These are phyloP conservation scores for Lenzites betulinus DNA, from an alignment of 768 basidiomycete genomes.

Conservation along the genomic window DNA sequence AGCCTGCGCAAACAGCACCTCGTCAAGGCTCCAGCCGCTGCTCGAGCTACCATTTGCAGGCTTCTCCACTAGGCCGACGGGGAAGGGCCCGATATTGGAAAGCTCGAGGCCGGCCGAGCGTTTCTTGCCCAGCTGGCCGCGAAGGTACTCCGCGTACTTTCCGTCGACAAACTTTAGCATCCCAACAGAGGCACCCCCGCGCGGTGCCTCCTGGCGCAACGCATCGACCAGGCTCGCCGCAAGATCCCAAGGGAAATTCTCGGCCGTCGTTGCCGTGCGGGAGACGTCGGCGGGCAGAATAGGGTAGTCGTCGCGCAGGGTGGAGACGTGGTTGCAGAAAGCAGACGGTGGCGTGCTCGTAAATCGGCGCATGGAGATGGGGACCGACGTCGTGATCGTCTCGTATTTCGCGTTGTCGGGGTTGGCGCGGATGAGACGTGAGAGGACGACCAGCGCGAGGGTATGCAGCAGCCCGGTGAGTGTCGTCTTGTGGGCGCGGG, in stretches of 20 bases:
- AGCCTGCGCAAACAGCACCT: constrained; percentile 22
- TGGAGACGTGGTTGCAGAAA: constrained; percentile 40
- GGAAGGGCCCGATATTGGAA: constrained; percentile 42
- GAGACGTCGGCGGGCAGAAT: constrained; percentile 15
- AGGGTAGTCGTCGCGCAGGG: constrained; percentile 24
- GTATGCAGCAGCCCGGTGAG: constrained; percentile 36
- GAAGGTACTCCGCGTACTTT: constrained; percentile 34
- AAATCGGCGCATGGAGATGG: constrained; percentile 39
- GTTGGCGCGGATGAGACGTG: constrained; percentile 28
- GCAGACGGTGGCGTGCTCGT: constrained; percentile 30
- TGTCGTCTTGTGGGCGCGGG: constrained; percentile 35
- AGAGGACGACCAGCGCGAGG: constrained; percentile 33
- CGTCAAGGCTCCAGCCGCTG: constrained; percentile 21
- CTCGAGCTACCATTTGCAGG: not conserved
- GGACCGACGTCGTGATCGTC: constrained; percentile 24
- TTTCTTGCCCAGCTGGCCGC: constrained; percentile 36
- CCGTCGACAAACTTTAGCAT: constrained; percentile 38
- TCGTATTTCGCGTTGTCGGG: constrained; percentile 8
- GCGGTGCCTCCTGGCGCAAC: constrained; percentile 27
- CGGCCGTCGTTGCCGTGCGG: not conserved
- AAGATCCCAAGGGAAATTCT: constrained; percentile 31
- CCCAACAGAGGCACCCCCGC: constrained; percentile 32
- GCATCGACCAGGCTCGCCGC: constrained; percentile 33
- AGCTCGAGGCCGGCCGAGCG: constrained; percentile 38
- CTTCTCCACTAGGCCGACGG: not conserved